Conservation (phyloP, 1,284 basidiomycete species). For the Stygiomarasmius scandens region DNA sequence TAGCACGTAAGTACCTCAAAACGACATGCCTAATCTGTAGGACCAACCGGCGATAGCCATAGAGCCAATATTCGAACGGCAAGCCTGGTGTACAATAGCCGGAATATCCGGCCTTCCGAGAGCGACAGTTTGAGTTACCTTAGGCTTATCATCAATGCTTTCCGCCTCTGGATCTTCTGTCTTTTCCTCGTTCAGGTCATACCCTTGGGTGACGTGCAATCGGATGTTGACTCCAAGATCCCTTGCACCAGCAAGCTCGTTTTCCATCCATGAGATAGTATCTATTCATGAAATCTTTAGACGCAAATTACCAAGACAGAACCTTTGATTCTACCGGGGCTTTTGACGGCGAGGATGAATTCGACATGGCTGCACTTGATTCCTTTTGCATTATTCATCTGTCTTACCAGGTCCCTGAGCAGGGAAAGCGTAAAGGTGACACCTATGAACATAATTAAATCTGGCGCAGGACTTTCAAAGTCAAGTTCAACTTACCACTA, state of each 20-base stretch:
- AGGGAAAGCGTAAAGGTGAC: slow-evolving; percentile 32
- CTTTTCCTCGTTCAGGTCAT: slow-evolving; percentile 1
- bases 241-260: neutral
- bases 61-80: slow-evolving; percentile 12
- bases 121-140: neutral
- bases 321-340: slow-evolving; percentile 19
- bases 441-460: slow-evolving; percentile 20
- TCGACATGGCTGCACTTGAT: slow-evolving; percentile 21
- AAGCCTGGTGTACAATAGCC: slow-evolving; percentile 22
- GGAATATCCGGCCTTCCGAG: slow-evolving; percentile 23
- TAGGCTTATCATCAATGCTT: neutral
- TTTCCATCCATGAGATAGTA: slow-evolving; percentile 24
- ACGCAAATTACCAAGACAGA: too few species aligned
- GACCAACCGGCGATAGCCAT: slow-evolving; percentile 26
- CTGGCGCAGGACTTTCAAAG: neutral
- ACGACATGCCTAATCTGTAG: neutral
- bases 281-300: too few species aligned
- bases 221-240: slow-evolving; percentile 10
- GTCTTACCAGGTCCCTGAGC: slow-evolving; percentile 28
- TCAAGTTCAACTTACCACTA: slow-evolving; percentile 26
- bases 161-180: neutral
- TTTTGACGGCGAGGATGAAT: slow-evolving; percentile 28
- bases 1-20: neutral
- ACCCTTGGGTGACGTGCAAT: slow-evolving; percentile 16
- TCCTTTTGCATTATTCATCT: slow-evolving; percentile 13